Base-by-base conservation (phyloP, 176 grass and related monocot genomes). In the Luzula sylvatica region DNA sequence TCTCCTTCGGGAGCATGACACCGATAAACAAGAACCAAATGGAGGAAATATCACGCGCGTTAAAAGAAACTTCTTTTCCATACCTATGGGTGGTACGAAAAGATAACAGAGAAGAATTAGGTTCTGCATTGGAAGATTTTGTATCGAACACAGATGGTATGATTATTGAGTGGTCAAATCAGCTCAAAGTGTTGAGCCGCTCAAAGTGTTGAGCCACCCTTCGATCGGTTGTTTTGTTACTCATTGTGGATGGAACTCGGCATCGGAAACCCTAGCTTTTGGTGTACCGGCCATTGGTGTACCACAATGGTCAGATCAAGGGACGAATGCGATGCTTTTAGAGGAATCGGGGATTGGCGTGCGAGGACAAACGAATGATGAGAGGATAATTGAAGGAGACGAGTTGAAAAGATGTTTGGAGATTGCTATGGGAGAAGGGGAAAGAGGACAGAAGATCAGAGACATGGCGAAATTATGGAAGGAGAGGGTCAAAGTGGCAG, bases 231-330 rank as follows among this genome's bases (percentile, higher is more conserved):
- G 80, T 23, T 83, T 82, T 16, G 14, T 87, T 2, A 82, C 69
- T n/a, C 83, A 87, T 11, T 78, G 74, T 1, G 78, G 78, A 3
- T 82, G 83, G 78, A 87, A 82, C 65, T 87, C 83, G 1, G 63
- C 59, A 0, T 2, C 75, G 0, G 80, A 83, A 56, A 62, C 78
- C 1, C 0, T 87, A 23, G 68, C n/a, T 3, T 42, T 27, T 0
- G 69, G 73, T 3, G 65, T 82, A 50, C 73, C 73, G 1, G 20
- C 68, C 6, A 19, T 78, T 9, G 72, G 53, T 2, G 50, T 56
- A 7, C 69, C 83, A 0, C 56, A 19, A 43, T 65, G 47, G 64
- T 26, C 65, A 0, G 83, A 87, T 5, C 73, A 87, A 16, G 58
- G 53, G 1, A 67, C 64, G 1, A 78, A 67, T 8, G 53, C 50